These are phyloP conservation scores for Wickerhamomyces chambardii DNA, from an alignment of 805 yeast genomes.

Conservation along the genomic window DNA sequence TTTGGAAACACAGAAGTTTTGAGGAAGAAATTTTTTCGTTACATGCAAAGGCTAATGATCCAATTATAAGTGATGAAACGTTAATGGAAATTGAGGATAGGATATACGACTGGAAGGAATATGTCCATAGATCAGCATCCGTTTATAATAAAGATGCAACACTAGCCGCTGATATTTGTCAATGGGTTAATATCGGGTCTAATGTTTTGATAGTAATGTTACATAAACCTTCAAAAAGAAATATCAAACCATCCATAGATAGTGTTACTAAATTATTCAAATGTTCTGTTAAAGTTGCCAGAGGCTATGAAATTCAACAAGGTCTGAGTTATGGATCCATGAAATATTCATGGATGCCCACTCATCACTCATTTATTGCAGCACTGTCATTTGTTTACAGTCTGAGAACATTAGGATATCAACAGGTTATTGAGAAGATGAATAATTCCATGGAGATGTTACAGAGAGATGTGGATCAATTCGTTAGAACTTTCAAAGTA, in stretches of 20 bases:
- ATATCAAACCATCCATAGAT: not conserved
- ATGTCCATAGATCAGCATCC: not conserved
- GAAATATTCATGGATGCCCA: not conserved
- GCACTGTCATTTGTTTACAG: not conserved
- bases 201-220: not conserved
- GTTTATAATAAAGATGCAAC: not conserved
- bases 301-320: not conserved
- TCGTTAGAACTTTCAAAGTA: not conserved
- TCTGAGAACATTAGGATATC: not conserved
- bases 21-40: not conserved
- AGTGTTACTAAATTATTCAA: not conserved
- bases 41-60: not conserved
- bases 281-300: not conserved
- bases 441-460: not conserved
- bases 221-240: not conserved
- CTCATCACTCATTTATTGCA: not conserved
- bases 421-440: too few species aligned
- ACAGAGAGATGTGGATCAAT: not conserved
- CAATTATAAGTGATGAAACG: too few species aligned
- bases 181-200: not conserved
- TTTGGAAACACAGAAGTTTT: not conserved
- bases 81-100: not conserved
- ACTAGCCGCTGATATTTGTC: not conserved
- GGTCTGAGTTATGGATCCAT: not conserved
- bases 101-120: not conserved